Evolutionary conservation across 176 grass and related monocot genomes (phyloP), one percentile per base, ranked within the genome.

Genomic region (Secale cereale): DNA sequence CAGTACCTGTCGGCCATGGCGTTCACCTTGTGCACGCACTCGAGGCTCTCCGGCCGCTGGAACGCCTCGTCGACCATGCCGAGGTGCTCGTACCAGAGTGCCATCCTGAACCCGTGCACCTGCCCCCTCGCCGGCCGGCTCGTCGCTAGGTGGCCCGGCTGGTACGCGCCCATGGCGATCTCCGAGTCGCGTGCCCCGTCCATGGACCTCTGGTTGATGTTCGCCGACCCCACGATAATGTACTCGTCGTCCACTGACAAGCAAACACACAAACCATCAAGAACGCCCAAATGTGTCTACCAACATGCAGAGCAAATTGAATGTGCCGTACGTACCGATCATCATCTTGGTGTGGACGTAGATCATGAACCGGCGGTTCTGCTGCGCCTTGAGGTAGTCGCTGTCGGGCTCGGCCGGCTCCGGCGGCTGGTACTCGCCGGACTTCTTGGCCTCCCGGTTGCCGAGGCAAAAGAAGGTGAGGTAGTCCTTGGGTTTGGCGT

Each of bases 311-410:
- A 52, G 2, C 48, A 19, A 52, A 52, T 7, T 7, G 8, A 8
- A 79, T 11, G 14, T 16, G 14, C 1, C 8, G 28, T 26, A 36
- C 1, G 54, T 89, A 94, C 95, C 95, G 3, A 98, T 94, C 93
- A 98, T 95, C 91, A 95, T 95, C 89, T 98, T 98, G 75, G 91
- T 88, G 81, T 98, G 97, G 40, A 98, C 97, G 20, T 98, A 95
- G 90, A 98, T 98, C 97, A 95, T 98, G 86, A 98, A 98, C 23
- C 97, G 77, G 54, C 97, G 84, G 19, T 87, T 83, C 36, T 95
- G 83, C 88, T 98, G 97, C 5, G 97, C 91, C 76, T 65, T 92
- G 56, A 72, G 89, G 76, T 98, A 95, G 70, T 82, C 86, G 1
- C 78, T 92, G 83, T 94, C 82, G 10, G 93, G 91, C 19, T 94